These are phyloP conservation scores for Phytophthora quininea DNA, from an alignment of 352 stramenopile genomes.

Conservation along the genomic window DNA sequence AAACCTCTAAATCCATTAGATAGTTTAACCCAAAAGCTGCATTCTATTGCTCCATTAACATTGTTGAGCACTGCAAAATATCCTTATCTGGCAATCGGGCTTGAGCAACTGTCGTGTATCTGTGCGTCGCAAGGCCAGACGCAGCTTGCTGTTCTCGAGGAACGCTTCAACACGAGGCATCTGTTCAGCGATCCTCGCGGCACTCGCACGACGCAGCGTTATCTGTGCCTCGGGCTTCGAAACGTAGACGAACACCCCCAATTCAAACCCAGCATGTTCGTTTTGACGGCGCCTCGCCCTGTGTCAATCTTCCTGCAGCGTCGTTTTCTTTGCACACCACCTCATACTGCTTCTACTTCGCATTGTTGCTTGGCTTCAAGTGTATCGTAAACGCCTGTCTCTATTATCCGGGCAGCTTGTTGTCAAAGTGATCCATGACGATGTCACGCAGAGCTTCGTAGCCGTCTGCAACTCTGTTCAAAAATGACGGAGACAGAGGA, in stretches of 20 bases:
- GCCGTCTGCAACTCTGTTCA: constrained; percentile 4
- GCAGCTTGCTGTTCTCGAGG: constrained; percentile 8
- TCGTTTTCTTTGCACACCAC: neutral
- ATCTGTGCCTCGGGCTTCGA: constrained; percentile 9
- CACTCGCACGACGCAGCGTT: constrained; percentile 4
- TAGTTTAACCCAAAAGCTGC: neutral
- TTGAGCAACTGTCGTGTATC: constrained; percentile 21
- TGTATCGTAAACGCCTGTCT: constrained; percentile 7
- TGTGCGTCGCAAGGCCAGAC: neutral
- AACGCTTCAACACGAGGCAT: constrained; percentile 14
- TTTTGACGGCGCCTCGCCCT: constrained; percentile 14
- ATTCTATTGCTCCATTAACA: constrained; percentile 6
- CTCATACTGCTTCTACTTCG: constrained; percentile 13
- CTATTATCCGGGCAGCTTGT: constrained; percentile 10
- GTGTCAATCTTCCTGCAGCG: constrained; percentile 4
- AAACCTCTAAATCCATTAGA: constrained; percentile 2
- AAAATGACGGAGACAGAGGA: constrained; percentile 3
- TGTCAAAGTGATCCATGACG: constrained; percentile 16
- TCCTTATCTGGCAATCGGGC: constrained; percentile 12
- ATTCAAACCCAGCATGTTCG: constrained; percentile 15
- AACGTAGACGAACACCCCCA: constrained; percentile 18
- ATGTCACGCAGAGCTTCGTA: constrained; percentile 1
- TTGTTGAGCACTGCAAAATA: neutral
- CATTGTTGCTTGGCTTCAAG: constrained; percentile 8
- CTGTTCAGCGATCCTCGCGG: constrained; percentile 15